Evolutionary conservation across 805 yeast genomes (phyloP).

Genomic region (Maudiozyma turicensis): DNA sequence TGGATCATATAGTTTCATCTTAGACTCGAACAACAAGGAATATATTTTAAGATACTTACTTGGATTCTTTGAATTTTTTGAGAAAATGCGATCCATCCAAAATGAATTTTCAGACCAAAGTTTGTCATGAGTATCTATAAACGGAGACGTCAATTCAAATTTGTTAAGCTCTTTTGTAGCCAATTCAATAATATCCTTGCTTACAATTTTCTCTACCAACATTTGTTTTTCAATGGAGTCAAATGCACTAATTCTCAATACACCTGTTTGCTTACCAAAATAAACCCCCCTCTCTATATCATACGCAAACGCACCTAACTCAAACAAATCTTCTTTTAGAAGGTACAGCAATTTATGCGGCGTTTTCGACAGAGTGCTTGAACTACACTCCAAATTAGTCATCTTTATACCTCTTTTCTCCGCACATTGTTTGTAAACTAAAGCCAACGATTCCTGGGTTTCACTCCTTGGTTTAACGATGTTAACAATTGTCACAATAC

Average conservation of each 20-base stretch:
- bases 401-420: conserved; percentile 25
- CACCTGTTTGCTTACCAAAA: conserved; percentile 79
- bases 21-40: conserved; percentile 22
- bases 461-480: conserved; percentile 58
- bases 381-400: conserved; percentile 31
- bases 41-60: conserved; percentile 23
- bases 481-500: conserved; percentile 76
- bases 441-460: conserved; percentile 54
- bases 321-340: conserved; percentile 55
- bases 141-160: conserved; percentile 32
- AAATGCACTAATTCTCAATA: conserved; percentile 79
- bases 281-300: conserved; percentile 51
- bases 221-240: conserved; percentile 87
- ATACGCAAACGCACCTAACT: conserved; percentile 77
- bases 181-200: conserved; percentile 49
- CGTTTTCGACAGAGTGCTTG: conserved; percentile 29
- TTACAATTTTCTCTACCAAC: conserved; percentile 58
- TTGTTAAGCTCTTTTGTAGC: conserved; percentile 36
- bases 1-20: conserved; percentile 78
- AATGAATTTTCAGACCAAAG: conserved; percentile 93
- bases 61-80: conserved; percentile 26
- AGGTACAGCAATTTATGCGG: conserved; percentile 38
- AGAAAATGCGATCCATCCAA: conserved; percentile 71
- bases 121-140: conserved; percentile 61
- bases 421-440: conserved; percentile 49